Base-by-base conservation (phyloP, 179 eudicot species). In the Actinidia arguta region DNA sequence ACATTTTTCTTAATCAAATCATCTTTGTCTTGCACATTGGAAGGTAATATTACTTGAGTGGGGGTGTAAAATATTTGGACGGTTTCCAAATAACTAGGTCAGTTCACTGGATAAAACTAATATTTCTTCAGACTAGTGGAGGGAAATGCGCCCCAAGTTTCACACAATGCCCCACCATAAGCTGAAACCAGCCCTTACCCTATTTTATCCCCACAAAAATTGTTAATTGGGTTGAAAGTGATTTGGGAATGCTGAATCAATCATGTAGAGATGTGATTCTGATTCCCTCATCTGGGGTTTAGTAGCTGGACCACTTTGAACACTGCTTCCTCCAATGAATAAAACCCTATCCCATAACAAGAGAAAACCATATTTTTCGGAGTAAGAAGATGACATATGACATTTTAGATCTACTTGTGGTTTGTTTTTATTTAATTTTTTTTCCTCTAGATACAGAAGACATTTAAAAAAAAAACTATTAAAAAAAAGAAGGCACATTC, bases 201-300 rank as follows among this genome's bases (percentile, higher is more conserved):
- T 11, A 68, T 56, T 25, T 78, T 16, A 62, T 58, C 8, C 52
- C 73, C 22, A 14, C 46, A 62, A 70, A n/a, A 79, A 36, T 79
- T 69, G 2, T 46, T 72, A 83, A 80, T 84, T 83, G 86, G 85
- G 1, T 48, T 63, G 36, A 62, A 81, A 27, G 58, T 61, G 56
- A 66, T 78, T 73, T 79, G 89, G 91, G 84, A 81, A 89, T 83
- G 86, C 81, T 89, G 87, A 83, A 86, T 84, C 87, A 88, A 85
- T 89, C 86, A 88, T 85, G 82, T 78, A 82, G 85, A 27, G 80
- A 82, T 84, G 86, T 75, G 90, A 89, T 87, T 86, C 83, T 79
- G 86, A 85, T 80, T 78, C 87, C 81, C 58, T n/a, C 77, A 48
- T 81, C 69, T n/a, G 14, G 55, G 69, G 62, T 72, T 70, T 58